These are phyloP conservation scores for Lepiota subincarnata DNA, from an alignment of 768 basidiomycete species.

Conservation along the genomic window DNA sequence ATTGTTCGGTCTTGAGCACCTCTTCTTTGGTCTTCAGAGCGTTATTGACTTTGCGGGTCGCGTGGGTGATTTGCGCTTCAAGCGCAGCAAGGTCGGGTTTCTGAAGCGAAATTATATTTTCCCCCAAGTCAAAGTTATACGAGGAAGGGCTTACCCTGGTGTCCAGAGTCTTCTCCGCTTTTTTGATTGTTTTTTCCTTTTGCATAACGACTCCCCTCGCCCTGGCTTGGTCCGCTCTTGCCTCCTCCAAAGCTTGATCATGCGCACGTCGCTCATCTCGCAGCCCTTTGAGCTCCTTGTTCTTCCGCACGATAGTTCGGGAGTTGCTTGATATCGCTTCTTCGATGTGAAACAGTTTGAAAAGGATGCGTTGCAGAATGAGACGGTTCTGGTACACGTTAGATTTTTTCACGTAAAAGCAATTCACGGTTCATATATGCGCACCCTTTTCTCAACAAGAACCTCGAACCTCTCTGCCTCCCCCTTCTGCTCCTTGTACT, in stretches of 20 bases:
- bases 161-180: slow-evolving; percentile 85
- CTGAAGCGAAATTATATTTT: slow-evolving; percentile 35
- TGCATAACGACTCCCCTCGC: slow-evolving; percentile 71
- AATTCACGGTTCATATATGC: slow-evolving; percentile 18
- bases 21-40: slow-evolving; percentile 60
- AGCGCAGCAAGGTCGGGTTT: slow-evolving; percentile 79
- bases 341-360: slow-evolving; percentile 89
- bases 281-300: slow-evolving; percentile 63
- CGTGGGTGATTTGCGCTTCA: slow-evolving; percentile 87
- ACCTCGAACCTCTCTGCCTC: slow-evolving; percentile 88
- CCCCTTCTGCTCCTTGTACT: slow-evolving; percentile 94
- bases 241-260: slow-evolving; percentile 68
- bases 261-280: slow-evolving; percentile 66
- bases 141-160: slow-evolving; percentile 53
- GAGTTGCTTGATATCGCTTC: slow-evolving; percentile 73
- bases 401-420: background rate
- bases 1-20: slow-evolving; percentile 51
- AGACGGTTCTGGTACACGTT: slow-evolving; percentile 60
- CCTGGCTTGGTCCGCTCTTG: slow-evolving; percentile 77
- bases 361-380: slow-evolving; percentile 77
- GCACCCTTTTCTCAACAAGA: slow-evolving; percentile 68
- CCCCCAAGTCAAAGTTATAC: background rate
- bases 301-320: slow-evolving; percentile 65
- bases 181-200: slow-evolving; percentile 85
- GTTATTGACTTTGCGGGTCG: slow-evolving; percentile 72